Evolutionary conservation across 2,329 filamentous ascomycete species (phyloP), one percentile per base, ranked within the genome.

Genomic region (Aureobasidium sp.): DNA sequence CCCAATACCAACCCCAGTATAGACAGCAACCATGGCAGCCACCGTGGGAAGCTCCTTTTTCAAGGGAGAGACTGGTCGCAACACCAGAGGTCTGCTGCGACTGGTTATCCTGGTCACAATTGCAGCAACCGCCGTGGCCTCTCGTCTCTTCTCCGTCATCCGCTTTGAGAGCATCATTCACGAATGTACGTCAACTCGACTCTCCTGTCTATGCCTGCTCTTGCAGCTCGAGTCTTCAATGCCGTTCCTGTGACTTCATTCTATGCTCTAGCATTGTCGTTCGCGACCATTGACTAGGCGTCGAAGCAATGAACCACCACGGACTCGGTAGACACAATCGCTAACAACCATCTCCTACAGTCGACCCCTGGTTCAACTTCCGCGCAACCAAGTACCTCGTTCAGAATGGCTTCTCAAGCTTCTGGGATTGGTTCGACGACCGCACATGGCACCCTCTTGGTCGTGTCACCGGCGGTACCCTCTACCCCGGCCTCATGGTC

Each of bases 361-460:
- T 99, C 79, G 94, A 99, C 78, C 94, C 94, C 39, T 99, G 94
- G 94, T 99, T 99, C 81, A 99, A 99, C 78, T 99, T 99, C 78
- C 85, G 94, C 76, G 94, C 94, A 67, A 97, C 94, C 62, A 97
- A 97, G 78, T 97, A 99, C 73, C 85, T 99, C 61, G 90, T 99
- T 61, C 85, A 93, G 73, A 86, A 99, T 86, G 94, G 94, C 70
- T 97, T 99, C 79, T 95, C 96, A 77, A 91, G 89, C 76, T 99
- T 99, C 75, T 99, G 94, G 94, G 93, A 99, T 76, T 99, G 94
- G 94, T 99, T 99, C 73, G 94, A 99, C 77, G 94, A 99, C 81
- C 87, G 94, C 80, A 99, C 94, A 85, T 99, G 94, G 94, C 93
- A 99, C 78, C 94, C 94, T 69, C 88, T 99, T 65, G 94, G 94